These are phyloP conservation scores for Mycena vitilis DNA, from an alignment of 768 basidiomycete species.

Conservation along the genomic window DNA sequence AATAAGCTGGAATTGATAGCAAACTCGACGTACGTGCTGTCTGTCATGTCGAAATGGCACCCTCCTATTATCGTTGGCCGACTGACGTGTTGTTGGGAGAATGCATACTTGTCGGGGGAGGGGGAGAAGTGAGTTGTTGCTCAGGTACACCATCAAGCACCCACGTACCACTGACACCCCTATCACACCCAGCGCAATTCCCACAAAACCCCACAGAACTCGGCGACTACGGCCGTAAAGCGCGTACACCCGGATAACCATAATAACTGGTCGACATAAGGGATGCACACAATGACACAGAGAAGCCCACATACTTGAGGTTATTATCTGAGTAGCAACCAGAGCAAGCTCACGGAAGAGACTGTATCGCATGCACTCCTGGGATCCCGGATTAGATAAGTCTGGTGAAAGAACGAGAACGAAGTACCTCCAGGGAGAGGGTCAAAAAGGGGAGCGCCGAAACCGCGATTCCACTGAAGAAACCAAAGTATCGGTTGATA, in stretches of 20 bases:
- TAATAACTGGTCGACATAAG: slow-evolving; percentile 5
- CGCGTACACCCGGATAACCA: slow-evolving; percentile 30
- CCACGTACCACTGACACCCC: slow-evolving; percentile 6
- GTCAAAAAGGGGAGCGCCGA: slow-evolving; percentile 15
- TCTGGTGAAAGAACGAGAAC: too few relatives aligned
- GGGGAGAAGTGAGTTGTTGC: background rate
- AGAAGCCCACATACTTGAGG: background rate
- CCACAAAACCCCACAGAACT: slow-evolving; percentile 7
- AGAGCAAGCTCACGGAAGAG: slow-evolving; percentile 18
- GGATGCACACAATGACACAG: background rate
- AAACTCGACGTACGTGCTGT: slow-evolving; percentile 20
- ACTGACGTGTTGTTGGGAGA: slow-evolving; percentile 8
- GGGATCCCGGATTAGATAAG: background rate
- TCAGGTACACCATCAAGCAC: background rate
- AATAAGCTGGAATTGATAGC: background rate
- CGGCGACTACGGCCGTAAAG: slow-evolving; percentile 21
- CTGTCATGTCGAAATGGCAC: slow-evolving; percentile 12
- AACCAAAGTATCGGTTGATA: slow-evolving; percentile 47
- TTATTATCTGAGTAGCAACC: slow-evolving; percentile 3
- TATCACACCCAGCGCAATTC: background rate
- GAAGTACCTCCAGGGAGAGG: slow-evolving; percentile 2
- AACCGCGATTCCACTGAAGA: slow-evolving; percentile 20
- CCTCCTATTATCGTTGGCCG: slow-evolving; percentile 2
- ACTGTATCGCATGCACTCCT: slow-evolving; percentile 12
- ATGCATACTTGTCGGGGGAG: slow-evolving; percentile 1